phyloP scores from a whole-genome alignment of 192 early-diverging fungal genomes.

The Coemansia sp. region DNA sequence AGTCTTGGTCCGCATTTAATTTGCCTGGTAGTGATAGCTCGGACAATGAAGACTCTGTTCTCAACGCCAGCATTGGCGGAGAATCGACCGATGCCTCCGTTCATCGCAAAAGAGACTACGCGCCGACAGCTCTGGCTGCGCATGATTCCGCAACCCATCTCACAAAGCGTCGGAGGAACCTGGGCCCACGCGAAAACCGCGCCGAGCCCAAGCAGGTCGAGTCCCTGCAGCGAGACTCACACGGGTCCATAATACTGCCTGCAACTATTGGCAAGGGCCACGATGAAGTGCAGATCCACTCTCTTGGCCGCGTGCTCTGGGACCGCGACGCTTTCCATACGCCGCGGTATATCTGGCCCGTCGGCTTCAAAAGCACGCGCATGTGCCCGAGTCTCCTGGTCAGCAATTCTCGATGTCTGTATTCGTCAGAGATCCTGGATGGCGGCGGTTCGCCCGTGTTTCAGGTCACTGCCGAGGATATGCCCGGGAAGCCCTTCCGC shows the following conservation, averaged over 20 bases:
- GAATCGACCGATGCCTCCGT: neutral
- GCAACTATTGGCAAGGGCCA: constrained; percentile 60
- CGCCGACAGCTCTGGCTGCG: neutral
- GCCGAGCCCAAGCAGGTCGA: constrained; percentile 58
- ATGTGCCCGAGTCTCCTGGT: constrained; percentile 60
- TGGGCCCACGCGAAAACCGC: constrained; percentile 58
- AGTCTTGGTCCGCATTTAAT: constrained; percentile 1
- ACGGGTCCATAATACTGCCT: constrained; percentile 57
- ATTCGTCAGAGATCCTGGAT: constrained; percentile 67
- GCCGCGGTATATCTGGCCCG: constrained; percentile 67
- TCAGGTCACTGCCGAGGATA: constrained; percentile 67
- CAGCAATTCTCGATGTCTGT: constrained; percentile 54
- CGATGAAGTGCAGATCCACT: constrained; percentile 60
- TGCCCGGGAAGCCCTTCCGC: constrained; percentile 58
- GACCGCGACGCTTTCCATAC: constrained; percentile 65
- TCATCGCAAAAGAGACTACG: neutral
- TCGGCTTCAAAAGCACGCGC: constrained; percentile 65
- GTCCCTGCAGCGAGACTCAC: constrained; percentile 54
- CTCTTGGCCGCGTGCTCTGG: constrained; percentile 61
- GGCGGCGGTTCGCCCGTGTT: constrained; percentile 62
- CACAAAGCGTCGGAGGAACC: neutral
- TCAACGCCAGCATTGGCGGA: neutral
- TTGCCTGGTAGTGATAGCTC: constrained; percentile 3
- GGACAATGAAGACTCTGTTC: neutral
- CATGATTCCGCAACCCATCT: neutral